Base-by-base conservation (phyloP, 805 yeast genomes). In the Zygoascus biomembranicola region DNA sequence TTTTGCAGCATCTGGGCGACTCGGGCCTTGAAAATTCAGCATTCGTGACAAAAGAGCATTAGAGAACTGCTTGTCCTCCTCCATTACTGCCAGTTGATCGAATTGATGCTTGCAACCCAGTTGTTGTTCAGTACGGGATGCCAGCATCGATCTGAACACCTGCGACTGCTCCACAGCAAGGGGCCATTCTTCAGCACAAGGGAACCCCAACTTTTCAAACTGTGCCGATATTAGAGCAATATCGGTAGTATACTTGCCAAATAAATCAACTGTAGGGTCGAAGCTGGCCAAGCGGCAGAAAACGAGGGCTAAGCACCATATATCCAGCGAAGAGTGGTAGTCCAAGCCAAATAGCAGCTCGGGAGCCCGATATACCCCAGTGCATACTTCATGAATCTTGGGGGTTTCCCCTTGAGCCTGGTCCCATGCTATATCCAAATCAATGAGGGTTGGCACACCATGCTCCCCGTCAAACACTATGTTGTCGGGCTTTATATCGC, bases 341-440 rank as follows among this genome's bases (percentile, higher is more conserved):
- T 51, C 47, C 66, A 79, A n/a, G 69, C 81, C 61, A 5, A 79
- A 60, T 35, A 79, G 66, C 28, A 78, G 47, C 43, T 59, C 64
- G 13, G 63, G 61, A 5, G 62, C 57, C 4, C 69, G 58, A 67
- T 79, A 88, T 35, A 74, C 73, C 1, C 84, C 82, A 0, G 90
- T 83, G 19, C 84, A 76, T 3, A 88, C 82, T 53, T 78, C 81
- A 11, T 74, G 66, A 35, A 74, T 65, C 53, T 72, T 73, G 5
- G 58, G 52, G 20, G 64, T 60, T 1, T 55, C 49, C 8, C 58
- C 57, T 35, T 66, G 75, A 5, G 18, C 5, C 5, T 41, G 59
- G 58, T 80, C 86, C 50, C 77, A 76, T 41, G 87, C 82, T 2
- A 81, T 76, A 6, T 95, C 94, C 67, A 84, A 84, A 62, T 88